Percentiles rank a stretch among this genome's conserved stretches.
Evolutionary conservation across 495 filamentous ascomycete genomes (phyloP).

Genomic region (Lindgomyces ingoldianus): DNA sequence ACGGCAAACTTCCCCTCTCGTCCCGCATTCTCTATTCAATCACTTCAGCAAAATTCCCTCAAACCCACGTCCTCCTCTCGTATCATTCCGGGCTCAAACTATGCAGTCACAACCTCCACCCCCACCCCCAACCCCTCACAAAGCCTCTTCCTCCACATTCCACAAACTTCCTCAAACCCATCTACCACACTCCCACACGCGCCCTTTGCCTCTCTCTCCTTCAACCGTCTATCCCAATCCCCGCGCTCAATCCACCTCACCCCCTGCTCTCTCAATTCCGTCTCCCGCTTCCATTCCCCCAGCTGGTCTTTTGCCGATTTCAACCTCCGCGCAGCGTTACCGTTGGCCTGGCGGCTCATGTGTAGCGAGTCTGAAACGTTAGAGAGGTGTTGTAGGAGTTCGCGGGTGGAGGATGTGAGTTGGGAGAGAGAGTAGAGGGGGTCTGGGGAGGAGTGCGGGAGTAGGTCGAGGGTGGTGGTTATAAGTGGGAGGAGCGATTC

Average conservation of each 20-base stretch:
- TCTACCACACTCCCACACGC: constrained; percentile 84
- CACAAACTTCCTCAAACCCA: constrained; percentile 87
- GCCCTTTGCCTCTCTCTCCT: constrained; percentile 71
- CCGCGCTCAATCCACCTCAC: constrained; percentile 75
- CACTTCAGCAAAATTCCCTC: too few relatives aligned
- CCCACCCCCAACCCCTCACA: constrained; percentile 32
- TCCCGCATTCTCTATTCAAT: too few relatives aligned
- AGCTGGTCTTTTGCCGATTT: constrained; percentile 77
- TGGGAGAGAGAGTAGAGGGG: constrained; percentile 76
- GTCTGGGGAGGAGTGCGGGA: constrained; percentile 61
- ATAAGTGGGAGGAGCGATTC: constrained; percentile 57
- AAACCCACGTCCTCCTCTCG: too few relatives aligned
- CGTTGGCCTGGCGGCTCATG: constrained; percentile 86
- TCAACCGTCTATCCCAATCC: constrained; percentile 75
- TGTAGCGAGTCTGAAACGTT: constrained; percentile 89
- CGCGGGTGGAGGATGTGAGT: constrained; percentile 72
- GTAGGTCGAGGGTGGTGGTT: constrained; percentile 48
- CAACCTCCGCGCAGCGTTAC: constrained; percentile 72
- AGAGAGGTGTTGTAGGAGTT: constrained; percentile 76
- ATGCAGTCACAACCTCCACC: constrained; percentile 31
- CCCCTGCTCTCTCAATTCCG: constrained; percentile 77
- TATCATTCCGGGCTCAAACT: not conserved
- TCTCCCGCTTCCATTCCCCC: constrained; percentile 77
- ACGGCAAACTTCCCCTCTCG: too few relatives aligned
- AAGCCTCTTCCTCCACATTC: constrained; percentile 60